A percentile compares a stretch with the other conserved stretches of the same genome.
phyloP scores from a whole-genome alignment of 2,329 filamentous ascomycete species.

The Madurella mycetomatis region DNA sequence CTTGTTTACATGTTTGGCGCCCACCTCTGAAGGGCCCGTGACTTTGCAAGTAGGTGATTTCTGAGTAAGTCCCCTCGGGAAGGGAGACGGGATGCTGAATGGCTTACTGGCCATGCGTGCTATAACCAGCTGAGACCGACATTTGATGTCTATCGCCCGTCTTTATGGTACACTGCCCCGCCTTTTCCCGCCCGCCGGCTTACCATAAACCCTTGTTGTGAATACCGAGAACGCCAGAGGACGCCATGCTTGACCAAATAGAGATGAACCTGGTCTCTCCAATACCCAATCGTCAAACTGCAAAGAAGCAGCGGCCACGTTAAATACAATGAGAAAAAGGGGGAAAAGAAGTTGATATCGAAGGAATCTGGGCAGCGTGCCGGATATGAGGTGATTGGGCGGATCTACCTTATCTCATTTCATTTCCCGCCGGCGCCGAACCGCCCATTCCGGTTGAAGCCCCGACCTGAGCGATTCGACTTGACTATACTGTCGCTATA shows the following conservation, averaged over 20 bases:
- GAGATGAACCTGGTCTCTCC: neutral
- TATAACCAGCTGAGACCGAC: no score
- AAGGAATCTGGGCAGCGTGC: neutral
- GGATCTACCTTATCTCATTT: neutral
- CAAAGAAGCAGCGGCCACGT: neutral
- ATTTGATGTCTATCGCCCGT: no score
- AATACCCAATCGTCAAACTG: neutral
- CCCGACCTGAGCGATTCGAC: conserved; percentile 30
- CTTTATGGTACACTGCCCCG: no score
- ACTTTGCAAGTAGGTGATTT: no score
- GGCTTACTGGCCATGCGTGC: no score
- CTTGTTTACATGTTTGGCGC: no score
- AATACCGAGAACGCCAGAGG: neutral
- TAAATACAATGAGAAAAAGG: neutral
- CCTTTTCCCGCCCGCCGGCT: no score
- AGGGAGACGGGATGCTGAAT: no score
- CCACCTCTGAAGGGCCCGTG: no score
- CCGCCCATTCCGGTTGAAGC: conserved; percentile 10
- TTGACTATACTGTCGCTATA: conserved; percentile 45
- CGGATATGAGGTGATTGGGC: no score
- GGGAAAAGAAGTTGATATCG: neutral
- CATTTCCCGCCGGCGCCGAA: neutral
- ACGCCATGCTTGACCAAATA: neutral
- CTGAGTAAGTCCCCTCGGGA: no score
- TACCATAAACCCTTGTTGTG: neutral